Evolutionary conservation across 2,329 filamentous ascomycete species (phyloP), one percentile per base, ranked within the genome.

Genomic region (Aspergillus versicolor): DNA sequence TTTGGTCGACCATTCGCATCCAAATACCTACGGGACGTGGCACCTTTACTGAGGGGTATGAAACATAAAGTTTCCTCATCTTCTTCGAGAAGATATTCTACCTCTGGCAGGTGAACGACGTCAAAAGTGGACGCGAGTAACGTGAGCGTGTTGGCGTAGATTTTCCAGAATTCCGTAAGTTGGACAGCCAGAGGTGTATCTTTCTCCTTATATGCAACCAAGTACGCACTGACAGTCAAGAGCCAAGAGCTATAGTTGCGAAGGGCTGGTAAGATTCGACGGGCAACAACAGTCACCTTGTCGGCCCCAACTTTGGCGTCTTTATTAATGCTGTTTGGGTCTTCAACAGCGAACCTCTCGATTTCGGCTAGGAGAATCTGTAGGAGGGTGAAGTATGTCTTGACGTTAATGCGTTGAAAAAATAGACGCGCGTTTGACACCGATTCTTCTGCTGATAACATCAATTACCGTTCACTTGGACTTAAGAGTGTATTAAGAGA

Each of bases 341-440:
- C 79, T 55, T 83, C 79, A 21, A 77, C 75, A 46, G 70, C 85
- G 22, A 80, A 75, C n/a, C 79, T 81, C 54, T 86, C 82, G 3
- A 96, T 79, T 64, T 91, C 88, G n/a, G 84, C 81, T 61, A 88
- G 80, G 37, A 96, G 79, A 27, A 88, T 78, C 52, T 88, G 86
- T 45, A 92, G 82, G 32, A 96, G 79, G 1, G 84, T 83, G 55
- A 87, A 84, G 65, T 95, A 88, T 9, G 88, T 91, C 51, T 88
- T 88, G 47, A 91, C 79, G 67, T 96, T 96, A 60, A 96, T 84
- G 22, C 87, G 83, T 44, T 95, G 79, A 58, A 90, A 86, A 66
- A 88, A 92, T 58, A 82, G 77, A 62, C 63, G 64, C 13, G 72
- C 69, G 59, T 72, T 70, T 24, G 67, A 68, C 50, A 84, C 80